Conservation (phyloP, 805 yeast species). For the Metschnikowia cerradonensis region DNA sequence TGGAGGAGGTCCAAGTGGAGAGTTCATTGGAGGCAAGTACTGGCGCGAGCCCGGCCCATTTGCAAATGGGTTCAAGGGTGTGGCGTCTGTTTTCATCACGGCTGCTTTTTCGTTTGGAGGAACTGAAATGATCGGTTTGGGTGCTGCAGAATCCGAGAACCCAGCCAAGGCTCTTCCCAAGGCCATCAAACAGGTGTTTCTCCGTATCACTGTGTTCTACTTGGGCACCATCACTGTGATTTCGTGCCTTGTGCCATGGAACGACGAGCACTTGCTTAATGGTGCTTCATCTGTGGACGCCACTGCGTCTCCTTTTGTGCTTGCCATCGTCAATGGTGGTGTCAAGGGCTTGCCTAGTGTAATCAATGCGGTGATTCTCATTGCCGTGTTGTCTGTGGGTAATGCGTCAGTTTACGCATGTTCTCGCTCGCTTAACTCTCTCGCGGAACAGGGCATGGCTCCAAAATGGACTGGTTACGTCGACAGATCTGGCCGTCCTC, state of each 20-base stretch:
- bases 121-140: conserved; percentile 60
- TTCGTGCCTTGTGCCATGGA: conserved; percentile 48
- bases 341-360: conserved; percentile 64
- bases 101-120: conserved; percentile 67
- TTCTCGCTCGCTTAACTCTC: conserved; percentile 37
- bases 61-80: conserved; percentile 57
- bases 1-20: conserved; percentile 55
- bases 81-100: conserved; percentile 56
- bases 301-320: conserved; percentile 71
- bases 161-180: conserved; percentile 58
- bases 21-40: conserved; percentile 55
- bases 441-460: conserved; percentile 40
- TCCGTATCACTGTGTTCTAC: conserved; percentile 60
- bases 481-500: conserved; percentile 39
- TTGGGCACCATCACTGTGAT: conserved; percentile 41
- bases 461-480: conserved; percentile 33
- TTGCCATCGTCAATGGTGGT: conserved; percentile 62
- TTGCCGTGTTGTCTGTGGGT: conserved; percentile 65
- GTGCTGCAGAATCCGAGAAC: conserved; percentile 63
- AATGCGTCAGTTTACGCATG: conserved; percentile 43
- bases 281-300: conserved; percentile 49
- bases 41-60: conserved; percentile 61
- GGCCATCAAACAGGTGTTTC: conserved; percentile 63
- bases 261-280: conserved; percentile 24
- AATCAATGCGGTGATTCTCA: conserved; percentile 68